phyloP scores from a whole-genome alignment of 2,329 filamentous ascomycete species.

The Xylaria sp. region DNA sequence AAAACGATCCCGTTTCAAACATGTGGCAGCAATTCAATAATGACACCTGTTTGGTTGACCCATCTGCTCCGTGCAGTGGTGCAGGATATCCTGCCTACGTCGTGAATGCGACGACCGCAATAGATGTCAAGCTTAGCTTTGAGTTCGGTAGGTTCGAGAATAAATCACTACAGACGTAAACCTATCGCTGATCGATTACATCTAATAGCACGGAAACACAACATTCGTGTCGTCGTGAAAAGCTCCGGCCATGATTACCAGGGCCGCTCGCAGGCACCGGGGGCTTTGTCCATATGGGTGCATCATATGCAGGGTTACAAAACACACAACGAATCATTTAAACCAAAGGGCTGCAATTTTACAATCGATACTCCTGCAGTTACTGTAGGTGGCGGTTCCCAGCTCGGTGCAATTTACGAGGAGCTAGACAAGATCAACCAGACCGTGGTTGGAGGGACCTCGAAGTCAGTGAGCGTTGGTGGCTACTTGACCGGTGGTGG shows the following conservation, averaged over 20 bases:
- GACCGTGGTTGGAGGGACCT: conserved; percentile 64
- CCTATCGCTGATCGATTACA: not conserved
- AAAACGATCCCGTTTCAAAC: conserved; percentile 51
- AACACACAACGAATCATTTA: conserved; percentile 51
- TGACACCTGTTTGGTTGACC: conserved; percentile 60
- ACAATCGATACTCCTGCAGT: conserved; percentile 60
- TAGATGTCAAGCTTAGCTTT: conserved; percentile 51
- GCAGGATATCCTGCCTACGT: conserved; percentile 55
- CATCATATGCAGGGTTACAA: conserved; percentile 58
- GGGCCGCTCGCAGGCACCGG: conserved; percentile 58
- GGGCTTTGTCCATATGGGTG: conserved; percentile 64
- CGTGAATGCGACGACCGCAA: conserved; percentile 51
- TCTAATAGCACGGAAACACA: conserved; percentile 52
- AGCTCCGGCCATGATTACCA: conserved; percentile 59
- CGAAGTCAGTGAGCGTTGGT: conserved; percentile 66
- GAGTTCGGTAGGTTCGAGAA: conserved; percentile 54
- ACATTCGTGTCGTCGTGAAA: conserved; percentile 56
- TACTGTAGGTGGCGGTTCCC: conserved; percentile 63
- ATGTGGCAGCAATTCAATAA: conserved; percentile 58
- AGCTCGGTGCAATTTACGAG: conserved; percentile 60
- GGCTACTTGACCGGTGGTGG: conserved; percentile 71
- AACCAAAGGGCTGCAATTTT: conserved; percentile 53
- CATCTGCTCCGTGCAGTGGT: conserved; percentile 50
- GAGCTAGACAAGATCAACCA: conserved; percentile 57
- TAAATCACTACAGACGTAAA: not conserved